Percentiles rank a stretch among this genome's conserved stretches.
These are phyloP conservation scores for Fusarium sp. DNA, from an alignment of 2,329 filamentous ascomycete genomes.

Conservation along the genomic window DNA sequence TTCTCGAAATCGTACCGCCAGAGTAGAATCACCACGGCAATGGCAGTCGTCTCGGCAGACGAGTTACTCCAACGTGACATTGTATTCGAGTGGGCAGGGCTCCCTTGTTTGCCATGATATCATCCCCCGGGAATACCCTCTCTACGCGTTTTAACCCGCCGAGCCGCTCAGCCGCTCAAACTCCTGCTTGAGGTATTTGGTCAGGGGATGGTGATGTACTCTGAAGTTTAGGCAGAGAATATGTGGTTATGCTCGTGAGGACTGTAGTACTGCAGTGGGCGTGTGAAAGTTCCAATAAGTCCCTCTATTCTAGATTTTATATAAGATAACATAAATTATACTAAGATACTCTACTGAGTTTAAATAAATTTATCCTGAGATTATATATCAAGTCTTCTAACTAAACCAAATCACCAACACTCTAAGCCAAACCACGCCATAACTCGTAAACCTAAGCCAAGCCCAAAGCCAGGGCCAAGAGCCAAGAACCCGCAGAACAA, in stretches of 20 bases:
- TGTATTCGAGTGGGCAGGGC: neutral
- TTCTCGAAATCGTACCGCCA: slow-evolving; percentile 22
- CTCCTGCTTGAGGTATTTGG: neutral
- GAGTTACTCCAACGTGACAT: slow-evolving; percentile 21
- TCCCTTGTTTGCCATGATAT: slow-evolving; percentile 32
- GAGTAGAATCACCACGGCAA: slow-evolving; percentile 17
- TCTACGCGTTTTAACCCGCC: slow-evolving; percentile 1
- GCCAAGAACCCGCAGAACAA: slow-evolving; percentile 7
- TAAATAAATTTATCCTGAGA: no score
- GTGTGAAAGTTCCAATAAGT: no score
- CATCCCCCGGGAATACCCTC: slow-evolving; percentile 27
- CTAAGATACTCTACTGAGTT: no score
- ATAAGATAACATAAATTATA: no score
- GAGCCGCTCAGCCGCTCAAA: slow-evolving; percentile 30
- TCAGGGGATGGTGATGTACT: neutral
- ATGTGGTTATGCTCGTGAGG: neutral
- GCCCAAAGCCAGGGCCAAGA: slow-evolving; percentile 14
- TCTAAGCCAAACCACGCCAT: slow-evolving; percentile 23
- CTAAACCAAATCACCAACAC: neutral
- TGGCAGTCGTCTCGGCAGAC: slow-evolving; percentile 13
- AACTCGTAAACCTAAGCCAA: slow-evolving; percentile 1
- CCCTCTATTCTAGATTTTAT: no score
- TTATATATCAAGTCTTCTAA: no score
- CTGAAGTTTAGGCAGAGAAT: neutral
- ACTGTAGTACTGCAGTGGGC: neutral